These are phyloP conservation scores for Amaranthus hypochondriacus DNA, from an alignment of 148 eudicot genomes.

Conservation along the genomic window DNA sequence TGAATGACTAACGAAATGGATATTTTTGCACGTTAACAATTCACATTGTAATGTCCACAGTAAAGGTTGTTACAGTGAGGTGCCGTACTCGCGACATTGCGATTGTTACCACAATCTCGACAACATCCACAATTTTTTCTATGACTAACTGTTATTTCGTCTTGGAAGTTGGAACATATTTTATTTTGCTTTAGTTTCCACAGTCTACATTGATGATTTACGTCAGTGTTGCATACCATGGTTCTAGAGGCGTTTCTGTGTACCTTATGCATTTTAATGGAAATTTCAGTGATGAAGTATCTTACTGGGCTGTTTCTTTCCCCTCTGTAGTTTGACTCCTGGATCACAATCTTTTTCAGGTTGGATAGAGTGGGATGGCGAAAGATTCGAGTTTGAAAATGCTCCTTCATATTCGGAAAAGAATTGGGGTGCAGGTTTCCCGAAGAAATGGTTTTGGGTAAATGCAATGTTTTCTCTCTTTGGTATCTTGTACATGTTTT, in stretches of 20 bases:
- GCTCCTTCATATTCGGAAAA: constrained; percentile 97
- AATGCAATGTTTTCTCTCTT: constrained; percentile 18
- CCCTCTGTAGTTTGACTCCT: constrained; percentile 2
- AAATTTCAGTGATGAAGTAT: not conserved
- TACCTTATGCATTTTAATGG: constrained; percentile 2
- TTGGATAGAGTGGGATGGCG: constrained; percentile 98
- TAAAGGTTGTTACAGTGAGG: no score
- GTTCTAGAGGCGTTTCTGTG: not conserved
- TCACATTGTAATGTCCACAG: no score
- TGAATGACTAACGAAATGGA: no score
- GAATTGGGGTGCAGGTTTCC: constrained; percentile 97
- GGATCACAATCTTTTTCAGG: constrained; percentile 46
- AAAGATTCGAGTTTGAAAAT: constrained; percentile 79
- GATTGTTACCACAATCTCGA: no score
- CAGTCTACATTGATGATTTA: not conserved
- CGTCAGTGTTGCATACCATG: not conserved
- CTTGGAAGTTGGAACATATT: not conserved
- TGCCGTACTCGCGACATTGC: no score
- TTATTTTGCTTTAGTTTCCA: not conserved
- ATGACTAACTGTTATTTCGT: not conserved
- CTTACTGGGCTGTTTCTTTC: not conserved
- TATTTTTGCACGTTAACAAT: no score
- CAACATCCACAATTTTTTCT: no score
- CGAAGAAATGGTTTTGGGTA: constrained; percentile 99
- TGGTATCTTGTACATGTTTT: not conserved